Base-by-base conservation (phyloP, 495 filamentous ascomycete species). In the Annulohypoxylon nitens region DNA sequence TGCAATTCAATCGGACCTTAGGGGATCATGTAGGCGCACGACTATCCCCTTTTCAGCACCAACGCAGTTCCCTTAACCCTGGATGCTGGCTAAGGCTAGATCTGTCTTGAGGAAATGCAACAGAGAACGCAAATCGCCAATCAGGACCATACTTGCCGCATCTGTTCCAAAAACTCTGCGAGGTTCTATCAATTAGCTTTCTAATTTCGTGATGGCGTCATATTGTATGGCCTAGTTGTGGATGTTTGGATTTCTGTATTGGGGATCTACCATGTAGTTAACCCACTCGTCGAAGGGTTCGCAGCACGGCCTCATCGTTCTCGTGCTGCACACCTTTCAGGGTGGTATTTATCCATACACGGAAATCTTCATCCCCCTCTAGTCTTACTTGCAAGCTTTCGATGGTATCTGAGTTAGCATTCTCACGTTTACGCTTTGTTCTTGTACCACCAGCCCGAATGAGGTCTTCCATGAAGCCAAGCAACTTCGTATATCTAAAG, bases 271-370 rank as follows among this genome's bases (percentile, higher is more conserved):
- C 16, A 16, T 6, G 16, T 70, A 70, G 12, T 33, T 48, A 53
- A 4, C 7, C 61, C 61, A 70, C 34, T 65, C 53, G 9, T 61
- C 61, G 45, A 45, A 70, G 25, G 3, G 68, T 70, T 14, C 61
- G 68, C 14, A 65, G 54, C 2, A 65, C 1, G 2, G 11, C 18
- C n/a, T 23, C n/a, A 12, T 25, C 8, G n/a, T n/a, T n/a, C 4
- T 70, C 36, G 25, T 64, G 61, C 11, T 36, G n/a, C n/a, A n/a
- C 43, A 12, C 68, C 68, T 18, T 61, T 54, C 0, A n/a, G 2
- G 0, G 1, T 23, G 1, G 20, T 7, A 2, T 64, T 4, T 33
- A 70, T 54, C 68, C 68, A 70, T 25, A 59, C 9, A 1, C 33
- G 2, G 54, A 70, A 70, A 1, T 10, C 41, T 11, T 18, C 41